Evolutionary conservation across 805 yeast species (phyloP).

Genomic region (Yamadazyma olivae): DNA sequence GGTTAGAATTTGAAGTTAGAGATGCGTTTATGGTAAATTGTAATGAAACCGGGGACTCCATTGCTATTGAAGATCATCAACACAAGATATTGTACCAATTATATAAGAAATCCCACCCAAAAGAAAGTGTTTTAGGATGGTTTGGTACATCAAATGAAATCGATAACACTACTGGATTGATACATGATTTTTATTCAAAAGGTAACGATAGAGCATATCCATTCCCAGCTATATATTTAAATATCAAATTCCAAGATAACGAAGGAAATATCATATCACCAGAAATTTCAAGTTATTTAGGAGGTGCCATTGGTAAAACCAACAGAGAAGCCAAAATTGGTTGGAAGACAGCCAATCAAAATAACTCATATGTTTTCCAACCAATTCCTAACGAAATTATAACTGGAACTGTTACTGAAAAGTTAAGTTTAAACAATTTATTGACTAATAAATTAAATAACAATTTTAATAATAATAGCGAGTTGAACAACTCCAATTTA

Average conservation of each 20-base stretch:
- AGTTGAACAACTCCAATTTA: constrained; percentile 29
- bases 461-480: constrained; percentile 6
- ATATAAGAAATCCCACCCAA: constrained; percentile 75
- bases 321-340: constrained; percentile 22
- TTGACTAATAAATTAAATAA: constrained; percentile 16
- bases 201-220: constrained; percentile 70
- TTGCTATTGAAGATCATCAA: constrained; percentile 72
- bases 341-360: constrained; percentile 34
- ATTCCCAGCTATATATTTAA: constrained; percentile 74
- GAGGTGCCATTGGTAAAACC: constrained; percentile 64
- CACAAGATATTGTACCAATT: constrained; percentile 68
- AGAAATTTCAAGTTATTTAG: constrained; percentile 63
- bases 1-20: constrained; percentile 66
- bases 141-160: constrained; percentile 61
- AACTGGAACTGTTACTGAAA: constrained; percentile 54
- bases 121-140: constrained; percentile 82
- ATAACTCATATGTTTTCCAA: constrained; percentile 59
- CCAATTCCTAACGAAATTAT: constrained; percentile 68
- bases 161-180: constrained; percentile 69
- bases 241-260: constrained; percentile 57
- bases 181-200: constrained; percentile 76
- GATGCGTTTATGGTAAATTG: constrained; percentile 83
- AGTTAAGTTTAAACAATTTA: constrained; percentile 50
- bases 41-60: constrained; percentile 66
- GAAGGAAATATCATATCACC: constrained; percentile 51